Percentiles rank a stretch among this genome's conserved stretches.
These are phyloP conservation scores for Xylaria hypoxylon DNA, from an alignment of 2,329 filamentous ascomycete genomes.

Conservation along the genomic window DNA sequence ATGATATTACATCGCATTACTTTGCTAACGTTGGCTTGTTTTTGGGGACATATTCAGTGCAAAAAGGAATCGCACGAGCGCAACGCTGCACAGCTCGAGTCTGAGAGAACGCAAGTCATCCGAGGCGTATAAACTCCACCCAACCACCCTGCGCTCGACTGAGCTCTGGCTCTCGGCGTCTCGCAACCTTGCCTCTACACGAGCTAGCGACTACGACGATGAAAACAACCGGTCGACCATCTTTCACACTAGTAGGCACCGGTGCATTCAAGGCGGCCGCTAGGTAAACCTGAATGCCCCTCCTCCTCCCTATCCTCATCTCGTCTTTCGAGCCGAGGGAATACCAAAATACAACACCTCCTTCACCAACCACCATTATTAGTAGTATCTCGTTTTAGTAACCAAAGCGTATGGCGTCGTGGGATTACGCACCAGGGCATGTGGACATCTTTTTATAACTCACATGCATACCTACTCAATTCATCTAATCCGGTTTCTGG, in stretches of 20 bases:
- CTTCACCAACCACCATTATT: conserved; percentile 4
- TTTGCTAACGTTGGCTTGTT: conserved; percentile 52
- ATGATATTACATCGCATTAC: neutral
- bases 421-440: conserved; percentile 22
- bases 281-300: neutral
- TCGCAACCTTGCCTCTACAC: neutral
- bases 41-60: conserved; percentile 67
- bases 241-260: neutral
- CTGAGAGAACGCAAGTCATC: conserved; percentile 93
- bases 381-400: conserved; percentile 27
- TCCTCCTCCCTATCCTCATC: neutral
- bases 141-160: neutral
- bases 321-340: neutral
- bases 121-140: conserved; percentile 76
- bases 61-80: conserved; percentile 97
- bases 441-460: conserved; percentile 23
- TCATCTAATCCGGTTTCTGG: conserved; percentile 8
- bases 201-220: neutral
- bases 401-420: conserved; percentile 33
- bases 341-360: conserved; percentile 5
- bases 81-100: conserved; percentile 91
- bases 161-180: neutral
- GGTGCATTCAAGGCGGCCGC: neutral
- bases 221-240: neutral
- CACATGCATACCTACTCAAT: conserved; percentile 22